phyloP scores from a whole-genome alignment of 805 yeast species.

The Candida coleopterorum region DNA sequence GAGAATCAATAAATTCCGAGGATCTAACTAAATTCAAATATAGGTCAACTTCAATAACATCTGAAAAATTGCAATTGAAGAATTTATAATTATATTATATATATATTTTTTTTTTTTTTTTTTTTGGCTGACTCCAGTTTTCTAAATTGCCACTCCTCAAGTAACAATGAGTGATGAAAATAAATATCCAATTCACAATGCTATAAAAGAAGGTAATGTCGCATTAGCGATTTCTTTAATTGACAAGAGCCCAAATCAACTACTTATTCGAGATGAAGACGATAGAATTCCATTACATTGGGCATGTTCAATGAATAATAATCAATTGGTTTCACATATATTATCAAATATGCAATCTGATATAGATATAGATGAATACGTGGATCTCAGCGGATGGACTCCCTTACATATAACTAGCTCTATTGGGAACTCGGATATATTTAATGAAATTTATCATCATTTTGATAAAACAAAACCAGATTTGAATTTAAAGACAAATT shows the following conservation, averaged over 20 bases:
- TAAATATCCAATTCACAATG: slow-evolving; percentile 46
- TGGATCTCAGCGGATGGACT: slow-evolving; percentile 83
- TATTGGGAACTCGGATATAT: slow-evolving; percentile 54
- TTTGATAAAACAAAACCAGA: slow-evolving; percentile 40
- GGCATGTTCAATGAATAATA: slow-evolving; percentile 69
- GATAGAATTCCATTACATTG: slow-evolving; percentile 81
- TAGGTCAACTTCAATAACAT: too few relatives aligned
- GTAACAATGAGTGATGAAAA: background rate
- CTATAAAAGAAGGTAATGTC: slow-evolving; percentile 59
- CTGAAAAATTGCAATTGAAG: too few relatives aligned
- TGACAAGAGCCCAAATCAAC: slow-evolving; percentile 43
- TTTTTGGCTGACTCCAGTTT: too few relatives aligned
- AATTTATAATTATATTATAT: too few relatives aligned
- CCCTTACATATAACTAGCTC: slow-evolving; percentile 81
- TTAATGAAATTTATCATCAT: slow-evolving; percentile 27
- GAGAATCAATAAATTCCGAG: too few relatives aligned
- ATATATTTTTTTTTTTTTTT: too few relatives aligned
- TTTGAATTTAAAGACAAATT: slow-evolving; percentile 54
- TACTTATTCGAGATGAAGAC: slow-evolving; percentile 57
- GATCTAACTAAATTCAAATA: too few relatives aligned
- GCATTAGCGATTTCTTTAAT: slow-evolving; percentile 49
- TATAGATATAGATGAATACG: slow-evolving; percentile 59
- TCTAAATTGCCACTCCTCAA: background rate
- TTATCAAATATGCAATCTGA: slow-evolving; percentile 9
- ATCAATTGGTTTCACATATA: slow-evolving; percentile 46